Evolutionary conservation across 768 basidiomycete species (phyloP).

Genomic region (Rhodosporidiobolus sp.): DNA sequence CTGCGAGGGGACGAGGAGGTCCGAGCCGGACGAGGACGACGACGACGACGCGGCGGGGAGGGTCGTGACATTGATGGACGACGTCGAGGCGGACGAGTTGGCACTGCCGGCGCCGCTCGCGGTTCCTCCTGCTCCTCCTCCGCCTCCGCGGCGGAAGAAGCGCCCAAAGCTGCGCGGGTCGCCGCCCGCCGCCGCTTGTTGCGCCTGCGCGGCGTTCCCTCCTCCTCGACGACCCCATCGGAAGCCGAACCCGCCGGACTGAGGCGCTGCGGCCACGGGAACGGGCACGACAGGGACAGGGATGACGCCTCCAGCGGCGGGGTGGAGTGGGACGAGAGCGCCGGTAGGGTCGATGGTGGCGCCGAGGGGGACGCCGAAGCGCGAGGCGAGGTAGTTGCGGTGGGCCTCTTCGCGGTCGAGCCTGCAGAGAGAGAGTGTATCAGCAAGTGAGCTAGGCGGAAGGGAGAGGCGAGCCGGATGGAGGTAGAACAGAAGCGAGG

Average conservation of each 20-base stretch:
- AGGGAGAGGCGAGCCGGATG: neutral
- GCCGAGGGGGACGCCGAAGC: neutral
- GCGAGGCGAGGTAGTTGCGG: conserved; percentile 8
- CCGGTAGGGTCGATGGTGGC: conserved; percentile 1
- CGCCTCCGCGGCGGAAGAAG: conserved; percentile 28
- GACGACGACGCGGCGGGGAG: neutral
- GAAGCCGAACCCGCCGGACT: conserved; percentile 14
- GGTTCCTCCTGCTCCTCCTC: neutral
- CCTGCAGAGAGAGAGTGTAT: neutral
- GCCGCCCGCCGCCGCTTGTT: neutral
- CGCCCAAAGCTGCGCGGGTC: conserved; percentile 19
- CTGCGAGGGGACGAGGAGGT: neutral
- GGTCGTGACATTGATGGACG: neutral
- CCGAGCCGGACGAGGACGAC: neutral
- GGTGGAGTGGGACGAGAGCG: neutral
- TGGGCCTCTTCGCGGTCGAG: conserved; percentile 39
- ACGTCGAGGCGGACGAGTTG: neutral
- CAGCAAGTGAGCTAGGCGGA: rapidly evolving
- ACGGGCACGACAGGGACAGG: conserved; percentile 11
- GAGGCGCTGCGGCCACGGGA: neutral
- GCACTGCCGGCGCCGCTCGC: neutral
- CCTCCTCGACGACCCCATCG: neutral
- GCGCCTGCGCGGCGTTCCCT: neutral
- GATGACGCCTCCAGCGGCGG: neutral
- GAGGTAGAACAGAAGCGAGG: neutral